Conservation (phyloP, 345 rosid genomes). For the Salix udensis region DNA sequence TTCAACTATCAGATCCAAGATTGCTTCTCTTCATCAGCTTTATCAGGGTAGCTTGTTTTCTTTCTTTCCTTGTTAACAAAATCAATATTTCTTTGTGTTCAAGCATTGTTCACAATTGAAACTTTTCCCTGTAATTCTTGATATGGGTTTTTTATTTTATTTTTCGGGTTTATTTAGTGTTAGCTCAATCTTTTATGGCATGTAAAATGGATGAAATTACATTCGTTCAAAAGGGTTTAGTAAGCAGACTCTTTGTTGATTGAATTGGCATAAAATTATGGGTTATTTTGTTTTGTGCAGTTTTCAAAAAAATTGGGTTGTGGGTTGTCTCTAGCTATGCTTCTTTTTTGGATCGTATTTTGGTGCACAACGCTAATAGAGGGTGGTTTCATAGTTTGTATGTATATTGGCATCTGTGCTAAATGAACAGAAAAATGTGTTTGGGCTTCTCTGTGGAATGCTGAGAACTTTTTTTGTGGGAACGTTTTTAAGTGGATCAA, state of each 20-base stretch:
- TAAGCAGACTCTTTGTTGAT: neutral
- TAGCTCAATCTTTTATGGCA: neutral
- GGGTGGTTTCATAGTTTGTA: neutral
- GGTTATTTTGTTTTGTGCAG: neutral
- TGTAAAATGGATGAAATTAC: neutral
- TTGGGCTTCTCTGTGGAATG: neutral
- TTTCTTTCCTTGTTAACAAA: neutral
- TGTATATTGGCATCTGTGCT: neutral
- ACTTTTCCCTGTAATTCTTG: neutral
- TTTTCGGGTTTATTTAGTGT: neutral
- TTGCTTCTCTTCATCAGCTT: neutral
- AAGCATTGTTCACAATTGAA: neutral
- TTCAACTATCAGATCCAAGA: neutral
- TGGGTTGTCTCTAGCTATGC: neutral
- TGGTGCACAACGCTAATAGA: neutral
- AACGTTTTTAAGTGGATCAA: neutral
- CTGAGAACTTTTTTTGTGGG: neutral
- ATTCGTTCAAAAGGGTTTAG: neutral
- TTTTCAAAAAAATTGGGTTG: neutral
- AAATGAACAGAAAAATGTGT: neutral
- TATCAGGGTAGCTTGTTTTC: neutral
- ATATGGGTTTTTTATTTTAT: neutral
- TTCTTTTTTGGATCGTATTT: neutral
- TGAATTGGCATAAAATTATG: neutral
- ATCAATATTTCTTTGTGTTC: neutral